Base-by-base conservation (phyloP, 345 rosid genomes). In the Erucastrum elatum region DNA sequence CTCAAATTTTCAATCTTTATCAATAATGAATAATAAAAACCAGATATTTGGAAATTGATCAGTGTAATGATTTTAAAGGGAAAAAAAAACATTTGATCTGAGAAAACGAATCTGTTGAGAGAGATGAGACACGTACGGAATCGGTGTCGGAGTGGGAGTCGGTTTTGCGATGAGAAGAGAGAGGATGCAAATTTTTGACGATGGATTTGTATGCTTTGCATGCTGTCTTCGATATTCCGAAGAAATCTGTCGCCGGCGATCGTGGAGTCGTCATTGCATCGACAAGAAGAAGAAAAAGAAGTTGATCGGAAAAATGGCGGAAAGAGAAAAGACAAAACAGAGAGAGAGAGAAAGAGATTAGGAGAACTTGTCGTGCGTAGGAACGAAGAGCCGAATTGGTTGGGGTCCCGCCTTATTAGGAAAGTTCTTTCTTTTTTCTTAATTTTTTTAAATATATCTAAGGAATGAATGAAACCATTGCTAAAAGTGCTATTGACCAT, bases 131-230 rank as follows among this genome's bases (percentile, higher is more conserved):
- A 21, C 62, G 21, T 79, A 78, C 85, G 41, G 71, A 71, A 75
- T 64, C 82, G 31, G 70, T 81, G 41, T 82, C 86, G 71, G 74
- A 68, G 31, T 51, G 78, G 6, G 85, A 78, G 9, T 82, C 87
- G 49, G 74, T n/a, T 77, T 86, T 89, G 53, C 80, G 78, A 2
- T 82, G 71, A 26, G 79, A 80, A 82, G 82, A 82, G 26, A 70
- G 78, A 64, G 75, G 78, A 51, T 86, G 70, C 88, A 87, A 72
- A 81, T 82, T 91, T 66, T 69, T 74, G 75, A 86, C 84, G 61
- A 91, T 79, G 41, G 87, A 88, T 61, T 87, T 93, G 87, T 84
- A 89, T 0, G 88, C 90, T 82, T 83, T 92, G 70, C 87, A 83
- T 68, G 85, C 82, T 69, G 81, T 77, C 41, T 71, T 80, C 0